Conservation (phyloP, 2,329 filamentous ascomycete species). For the Ophiostoma perfectum region DNA sequence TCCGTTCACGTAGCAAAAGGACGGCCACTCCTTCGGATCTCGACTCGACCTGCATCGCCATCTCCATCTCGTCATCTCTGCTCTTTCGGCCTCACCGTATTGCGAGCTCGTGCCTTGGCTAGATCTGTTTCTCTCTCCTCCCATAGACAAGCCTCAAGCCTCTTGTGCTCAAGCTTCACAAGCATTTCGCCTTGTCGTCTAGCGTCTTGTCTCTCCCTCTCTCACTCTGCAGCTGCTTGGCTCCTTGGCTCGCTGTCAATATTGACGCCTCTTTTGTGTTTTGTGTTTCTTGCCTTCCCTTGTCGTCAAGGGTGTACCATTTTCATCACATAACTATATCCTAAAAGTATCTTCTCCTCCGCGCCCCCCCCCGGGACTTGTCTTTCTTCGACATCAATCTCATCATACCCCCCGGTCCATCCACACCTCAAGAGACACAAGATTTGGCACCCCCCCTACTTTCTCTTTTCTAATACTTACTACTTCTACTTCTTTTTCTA, state of each 20-base stretch:
- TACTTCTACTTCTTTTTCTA: background rate
- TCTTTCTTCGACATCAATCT: no score
- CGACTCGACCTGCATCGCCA: no score
- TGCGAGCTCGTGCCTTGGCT: constrained; percentile 14
- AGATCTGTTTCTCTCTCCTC: background rate
- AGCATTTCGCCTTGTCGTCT: background rate
- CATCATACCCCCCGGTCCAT: background rate
- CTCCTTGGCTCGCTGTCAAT: background rate
- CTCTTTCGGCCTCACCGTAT: constrained; percentile 14
- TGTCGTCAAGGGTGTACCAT: background rate
- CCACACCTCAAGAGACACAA: constrained; percentile 2
- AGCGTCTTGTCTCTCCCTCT: background rate
- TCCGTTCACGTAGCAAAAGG: background rate
- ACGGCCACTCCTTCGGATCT: background rate
- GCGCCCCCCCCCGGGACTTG: constrained; percentile 32
- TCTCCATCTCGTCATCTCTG: background rate
- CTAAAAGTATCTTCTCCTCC: background rate
- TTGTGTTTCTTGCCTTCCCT: background rate
- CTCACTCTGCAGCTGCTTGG: no score
- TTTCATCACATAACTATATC: constrained; percentile 3
- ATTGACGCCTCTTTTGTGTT: background rate
- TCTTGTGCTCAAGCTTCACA: constrained; percentile 7
- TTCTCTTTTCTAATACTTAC: background rate
- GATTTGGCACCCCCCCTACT: background rate
- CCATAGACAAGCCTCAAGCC: background rate